Conservation (phyloP, 2,329 filamentous ascomycete genomes). For the Aspergillus sclerotialis region DNA sequence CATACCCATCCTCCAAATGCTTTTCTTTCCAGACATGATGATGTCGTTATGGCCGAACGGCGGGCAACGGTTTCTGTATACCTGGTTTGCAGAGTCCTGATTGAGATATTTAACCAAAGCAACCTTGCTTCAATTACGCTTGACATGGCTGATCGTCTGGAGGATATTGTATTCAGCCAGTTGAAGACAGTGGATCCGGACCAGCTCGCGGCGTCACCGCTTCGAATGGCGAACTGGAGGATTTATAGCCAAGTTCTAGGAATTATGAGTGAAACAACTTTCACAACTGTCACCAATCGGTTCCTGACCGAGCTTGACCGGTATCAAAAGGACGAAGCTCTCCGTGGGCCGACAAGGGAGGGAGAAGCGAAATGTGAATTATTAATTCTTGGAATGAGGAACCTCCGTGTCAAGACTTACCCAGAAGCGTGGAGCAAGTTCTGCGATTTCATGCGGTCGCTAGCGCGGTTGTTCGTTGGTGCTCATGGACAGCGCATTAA, state of each 20-base stretch:
- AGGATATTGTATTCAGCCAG: slow-evolving; percentile 95
- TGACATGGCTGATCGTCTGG: slow-evolving; percentile 90
- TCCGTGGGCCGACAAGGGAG: slow-evolving; percentile 46
- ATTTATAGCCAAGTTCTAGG: slow-evolving; percentile 88
- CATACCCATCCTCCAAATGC: slow-evolving; percentile 23
- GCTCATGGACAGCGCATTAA: slow-evolving; percentile 88
- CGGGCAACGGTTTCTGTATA: slow-evolving; percentile 93
- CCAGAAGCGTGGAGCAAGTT: slow-evolving; percentile 75
- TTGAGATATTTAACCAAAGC: slow-evolving; percentile 90
- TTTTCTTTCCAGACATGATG: slow-evolving; percentile 54
- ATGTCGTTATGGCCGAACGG: slow-evolving; percentile 72
- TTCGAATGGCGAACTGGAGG: slow-evolving; percentile 92
- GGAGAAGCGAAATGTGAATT: slow-evolving; percentile 75
- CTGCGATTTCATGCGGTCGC: slow-evolving; percentile 76
- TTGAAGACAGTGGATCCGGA: slow-evolving; percentile 83
- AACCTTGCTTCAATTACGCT: slow-evolving; percentile 72
- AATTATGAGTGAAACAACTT: slow-evolving; percentile 93
- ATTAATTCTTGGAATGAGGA: slow-evolving; percentile 84
- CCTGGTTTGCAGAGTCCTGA: slow-evolving; percentile 84
- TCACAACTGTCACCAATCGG: slow-evolving; percentile 71
- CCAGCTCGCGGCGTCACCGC: slow-evolving; percentile 59
- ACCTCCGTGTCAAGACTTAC: slow-evolving; percentile 68
- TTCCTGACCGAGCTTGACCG: slow-evolving; percentile 76
- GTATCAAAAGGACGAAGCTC: slow-evolving; percentile 65
- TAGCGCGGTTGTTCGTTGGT: slow-evolving; percentile 75